A percentile compares a stretch with the other conserved stretches of the same genome.
Conservation (phyloP, 2,329 filamentous ascomycete genomes). For the Byssochlamys sp. region DNA sequence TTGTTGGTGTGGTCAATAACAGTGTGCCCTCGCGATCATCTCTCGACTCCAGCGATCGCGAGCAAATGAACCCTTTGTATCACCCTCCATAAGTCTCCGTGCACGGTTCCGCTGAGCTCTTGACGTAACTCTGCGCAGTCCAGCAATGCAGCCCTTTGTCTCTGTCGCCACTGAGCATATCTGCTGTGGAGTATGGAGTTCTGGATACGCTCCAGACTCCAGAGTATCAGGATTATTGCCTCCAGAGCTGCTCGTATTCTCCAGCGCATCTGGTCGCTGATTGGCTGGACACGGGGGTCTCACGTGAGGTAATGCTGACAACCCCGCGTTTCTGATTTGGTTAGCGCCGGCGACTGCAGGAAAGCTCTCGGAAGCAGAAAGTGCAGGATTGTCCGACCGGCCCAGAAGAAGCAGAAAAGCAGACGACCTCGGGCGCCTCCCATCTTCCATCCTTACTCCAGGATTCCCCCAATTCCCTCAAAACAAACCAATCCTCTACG, state of each 20-base stretch:
- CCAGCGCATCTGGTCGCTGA: not conserved
- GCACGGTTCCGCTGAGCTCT: not conserved
- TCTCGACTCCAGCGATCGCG: not conserved
- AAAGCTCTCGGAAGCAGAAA: not conserved
- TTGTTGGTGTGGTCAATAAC: not conserved
- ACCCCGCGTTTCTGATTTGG: slow-evolving; percentile 1
- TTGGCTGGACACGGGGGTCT: not conserved
- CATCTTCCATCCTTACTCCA: not conserved
- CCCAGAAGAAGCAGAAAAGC: not conserved
- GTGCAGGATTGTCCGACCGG: not conserved
- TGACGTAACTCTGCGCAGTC: not conserved
- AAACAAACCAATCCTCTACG: not conserved
- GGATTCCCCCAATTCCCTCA: not conserved
- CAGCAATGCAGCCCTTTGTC: not conserved
- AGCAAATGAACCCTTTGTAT: not conserved
- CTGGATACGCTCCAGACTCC: not conserved
- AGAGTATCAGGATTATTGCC: not conserved
- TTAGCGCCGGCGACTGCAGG: not conserved
- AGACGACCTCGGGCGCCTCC: slow-evolving; percentile 6
- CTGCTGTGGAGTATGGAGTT: not conserved
- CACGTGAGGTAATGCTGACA: not conserved
- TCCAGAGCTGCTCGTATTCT: not conserved
- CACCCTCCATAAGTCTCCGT: not conserved
- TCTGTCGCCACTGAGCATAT: not conserved
- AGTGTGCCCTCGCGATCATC: not conserved